Conservation (phyloP, 441 rosid genomes). For the Erodium chrysanthum region DNA sequence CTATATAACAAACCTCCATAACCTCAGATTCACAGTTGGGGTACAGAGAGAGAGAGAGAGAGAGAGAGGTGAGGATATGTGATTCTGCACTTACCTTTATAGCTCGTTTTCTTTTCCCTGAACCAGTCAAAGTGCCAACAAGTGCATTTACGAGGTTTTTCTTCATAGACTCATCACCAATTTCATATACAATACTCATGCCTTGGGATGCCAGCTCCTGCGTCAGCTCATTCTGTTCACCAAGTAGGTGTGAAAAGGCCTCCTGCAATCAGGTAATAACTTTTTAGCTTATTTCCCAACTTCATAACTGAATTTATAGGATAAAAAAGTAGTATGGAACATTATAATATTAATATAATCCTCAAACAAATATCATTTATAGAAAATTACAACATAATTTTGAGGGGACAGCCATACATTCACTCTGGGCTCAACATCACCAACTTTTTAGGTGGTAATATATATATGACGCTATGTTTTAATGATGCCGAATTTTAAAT, state of each 20-base stretch:
- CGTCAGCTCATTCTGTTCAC: constrained; percentile 93
- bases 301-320: background rate
- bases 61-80: constrained; percentile 17
- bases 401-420: background rate
- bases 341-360: background rate
- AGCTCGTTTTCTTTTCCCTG: constrained; percentile 94
- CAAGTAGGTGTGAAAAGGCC: constrained; percentile 83
- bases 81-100: constrained; percentile 51
- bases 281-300: constrained; percentile 8
- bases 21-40: constrained; percentile 19
- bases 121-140: constrained; percentile 77
- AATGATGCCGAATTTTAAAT: background rate
- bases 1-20: constrained; percentile 30
- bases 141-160: constrained; percentile 79
- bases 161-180: constrained; percentile 90
- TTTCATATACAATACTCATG: constrained; percentile 95
- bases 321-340: constrained; percentile 4
- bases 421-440: background rate
- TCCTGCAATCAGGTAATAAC: constrained; percentile 50
- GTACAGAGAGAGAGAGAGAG: constrained; percentile 8
- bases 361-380: background rate
- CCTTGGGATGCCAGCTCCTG: constrained; percentile 99
- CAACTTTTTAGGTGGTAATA: background rate
- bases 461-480: constrained; percentile 2
- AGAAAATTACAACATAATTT: background rate